phyloP scores from a whole-genome alignment of 176 grass and related monocot species.

The Bonia amplexicaulis region DNA sequence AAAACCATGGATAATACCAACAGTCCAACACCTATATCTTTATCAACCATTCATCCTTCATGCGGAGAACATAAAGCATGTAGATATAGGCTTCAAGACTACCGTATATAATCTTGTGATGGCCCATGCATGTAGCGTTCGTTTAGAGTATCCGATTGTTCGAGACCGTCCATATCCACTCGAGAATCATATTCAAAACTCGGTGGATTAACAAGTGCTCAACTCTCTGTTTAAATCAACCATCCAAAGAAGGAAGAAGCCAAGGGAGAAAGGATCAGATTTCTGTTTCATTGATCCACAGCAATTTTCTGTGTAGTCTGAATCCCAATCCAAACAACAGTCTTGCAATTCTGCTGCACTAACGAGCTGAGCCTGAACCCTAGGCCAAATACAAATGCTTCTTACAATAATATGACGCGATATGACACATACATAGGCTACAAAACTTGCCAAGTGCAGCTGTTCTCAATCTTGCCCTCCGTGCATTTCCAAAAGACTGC shows the following conservation, averaged over 20 bases:
- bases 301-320: background rate
- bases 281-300: conserved; percentile 9
- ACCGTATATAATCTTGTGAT: no score
- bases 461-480: background rate
- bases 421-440: background rate
- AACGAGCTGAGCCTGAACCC: background rate
- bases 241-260: background rate
- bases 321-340: conserved; percentile 10
- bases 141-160: no score
- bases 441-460: conserved; percentile 7
- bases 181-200: no score
- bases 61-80: no score
- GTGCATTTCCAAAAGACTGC: conserved; percentile 35
- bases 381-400: background rate
- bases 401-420: conserved; percentile 22
- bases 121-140: no score
- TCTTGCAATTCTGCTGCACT: conserved; percentile 12
- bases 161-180: no score
- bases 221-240: background rate
- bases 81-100: no score
- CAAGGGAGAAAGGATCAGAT: background rate
- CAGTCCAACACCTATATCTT: no score
- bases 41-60: no score
- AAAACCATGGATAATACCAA: no score
- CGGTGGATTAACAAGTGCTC: background rate